These are phyloP conservation scores for Capsicum rhomboideum DNA, from an alignment of 257 asterid species.

Conservation along the genomic window DNA sequence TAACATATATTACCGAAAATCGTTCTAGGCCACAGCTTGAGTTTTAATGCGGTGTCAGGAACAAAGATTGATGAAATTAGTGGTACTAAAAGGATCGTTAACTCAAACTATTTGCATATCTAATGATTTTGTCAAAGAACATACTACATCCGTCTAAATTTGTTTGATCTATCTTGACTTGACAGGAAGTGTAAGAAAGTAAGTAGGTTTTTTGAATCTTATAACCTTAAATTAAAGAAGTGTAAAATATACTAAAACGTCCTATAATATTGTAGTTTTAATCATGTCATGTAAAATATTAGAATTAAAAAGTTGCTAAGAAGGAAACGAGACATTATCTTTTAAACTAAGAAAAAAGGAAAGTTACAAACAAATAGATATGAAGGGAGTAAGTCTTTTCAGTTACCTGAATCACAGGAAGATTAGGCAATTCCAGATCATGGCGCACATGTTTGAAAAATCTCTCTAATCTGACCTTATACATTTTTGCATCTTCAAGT, in stretches of 20 bases:
- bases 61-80: not conserved
- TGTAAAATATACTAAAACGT: no score
- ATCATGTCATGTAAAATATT: no score
- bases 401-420: conserved; percentile 23
- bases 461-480: conserved; percentile 16
- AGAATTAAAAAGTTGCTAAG: no score
- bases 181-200: no score
- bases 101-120: not conserved
- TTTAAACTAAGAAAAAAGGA: no score
- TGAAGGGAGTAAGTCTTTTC: not conserved
- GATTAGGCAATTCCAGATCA: conserved; percentile 11
- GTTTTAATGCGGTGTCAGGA: not conserved
- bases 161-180: no score
- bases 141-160: no score
- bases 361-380: no score
- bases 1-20: not conserved
- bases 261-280: no score
- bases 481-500: conserved; percentile 12
- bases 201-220: no score
- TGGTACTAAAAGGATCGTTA: not conserved
- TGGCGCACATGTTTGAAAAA: conserved; percentile 16
- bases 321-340: no score
- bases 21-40: not conserved
- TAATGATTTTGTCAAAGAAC: not conserved
- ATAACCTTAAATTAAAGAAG: no score